These are phyloP conservation scores for Thielaviopsis euricoi DNA, from an alignment of 2,329 filamentous ascomycete species.

Conservation along the genomic window DNA sequence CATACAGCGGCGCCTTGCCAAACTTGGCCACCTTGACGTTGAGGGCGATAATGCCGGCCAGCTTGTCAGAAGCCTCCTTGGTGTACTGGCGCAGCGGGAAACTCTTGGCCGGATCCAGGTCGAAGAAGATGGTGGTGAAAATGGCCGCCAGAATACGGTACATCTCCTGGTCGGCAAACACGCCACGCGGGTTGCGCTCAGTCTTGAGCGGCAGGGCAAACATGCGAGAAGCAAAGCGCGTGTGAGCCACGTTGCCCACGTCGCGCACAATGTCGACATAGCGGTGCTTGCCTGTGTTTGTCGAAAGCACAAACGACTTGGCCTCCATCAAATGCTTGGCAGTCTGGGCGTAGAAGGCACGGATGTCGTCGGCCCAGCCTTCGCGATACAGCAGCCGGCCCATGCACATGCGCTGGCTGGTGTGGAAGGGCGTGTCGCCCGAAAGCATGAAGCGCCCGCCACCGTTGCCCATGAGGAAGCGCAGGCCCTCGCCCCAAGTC, in stretches of 20 bases:
- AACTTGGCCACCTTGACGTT: conserved; percentile 44
- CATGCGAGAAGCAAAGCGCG: conserved; percentile 43
- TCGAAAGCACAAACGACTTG: conserved; percentile 35
- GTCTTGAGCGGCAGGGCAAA: conserved; percentile 55
- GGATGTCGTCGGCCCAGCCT: conserved; percentile 45
- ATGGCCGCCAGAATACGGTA: conserved; percentile 48
- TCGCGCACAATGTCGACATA: conserved; percentile 59
- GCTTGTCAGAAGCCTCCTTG: conserved; percentile 36
- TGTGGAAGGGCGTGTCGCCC: conserved; percentile 31
- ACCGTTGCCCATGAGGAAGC: conserved; percentile 41
- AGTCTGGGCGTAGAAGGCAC: conserved; percentile 48
- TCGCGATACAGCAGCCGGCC: conserved; percentile 42
- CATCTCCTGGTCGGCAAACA: conserved; percentile 37
- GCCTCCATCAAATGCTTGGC: conserved; percentile 43
- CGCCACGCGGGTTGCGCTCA: conserved; percentile 38
- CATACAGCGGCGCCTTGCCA: conserved; percentile 35
- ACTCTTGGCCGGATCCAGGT: conserved; percentile 48
- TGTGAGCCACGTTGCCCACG: conserved; percentile 50
- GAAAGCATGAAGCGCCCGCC: conserved; percentile 40
- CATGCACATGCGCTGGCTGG: conserved; percentile 35
- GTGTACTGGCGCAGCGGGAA: conserved; percentile 46
- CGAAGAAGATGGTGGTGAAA: conserved; percentile 48
- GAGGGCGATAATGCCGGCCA: conserved; percentile 45
- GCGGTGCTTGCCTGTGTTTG: conserved; percentile 30
- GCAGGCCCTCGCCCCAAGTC: conserved; percentile 46